Evolutionary conservation across 169 alveolate genomes (phyloP).

Genomic region (Plasmodium ovale): DNA sequence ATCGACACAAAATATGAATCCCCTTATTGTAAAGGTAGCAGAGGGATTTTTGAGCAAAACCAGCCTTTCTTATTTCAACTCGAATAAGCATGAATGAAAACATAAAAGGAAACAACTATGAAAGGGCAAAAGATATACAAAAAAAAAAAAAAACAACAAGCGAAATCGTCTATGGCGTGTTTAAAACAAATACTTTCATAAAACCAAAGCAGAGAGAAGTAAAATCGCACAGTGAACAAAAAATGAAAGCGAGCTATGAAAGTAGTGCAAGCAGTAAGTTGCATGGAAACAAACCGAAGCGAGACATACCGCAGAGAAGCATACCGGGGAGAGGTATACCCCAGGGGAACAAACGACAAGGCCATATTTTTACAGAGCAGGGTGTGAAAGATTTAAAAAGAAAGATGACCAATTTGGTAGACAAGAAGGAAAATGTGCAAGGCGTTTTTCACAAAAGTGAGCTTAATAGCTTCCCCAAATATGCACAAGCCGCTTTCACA

Average conservation of each 20-base stretch:
- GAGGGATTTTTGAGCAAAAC: background rate
- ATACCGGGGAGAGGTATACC: too few relatives aligned
- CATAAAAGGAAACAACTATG: conserved; percentile 8
- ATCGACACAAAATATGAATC: background rate
- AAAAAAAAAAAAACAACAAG: conserved; percentile 22
- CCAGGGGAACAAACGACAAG: too few relatives aligned
- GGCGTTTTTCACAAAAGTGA: background rate
- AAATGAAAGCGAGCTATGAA: too few relatives aligned
- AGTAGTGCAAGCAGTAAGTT: background rate
- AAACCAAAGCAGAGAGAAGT: background rate
- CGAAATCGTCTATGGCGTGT: background rate
- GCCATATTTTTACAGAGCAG: too few relatives aligned
- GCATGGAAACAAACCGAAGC: background rate
- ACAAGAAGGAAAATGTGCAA: background rate
- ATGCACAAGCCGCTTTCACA: too few relatives aligned
- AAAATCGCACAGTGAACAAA: background rate
- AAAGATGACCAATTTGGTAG: background rate
- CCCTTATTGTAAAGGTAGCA: background rate
- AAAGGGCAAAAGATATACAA: background rate
- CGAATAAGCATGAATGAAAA: conserved; percentile 24
- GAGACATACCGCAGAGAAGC: background rate
- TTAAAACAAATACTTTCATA: background rate
- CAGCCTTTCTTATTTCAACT: background rate
- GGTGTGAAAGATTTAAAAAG: too few relatives aligned
- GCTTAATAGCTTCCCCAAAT: too few relatives aligned